Evolutionary conservation across 164 flowering plant species (phyloP).

Genomic region (Macadamia integrifolia): DNA sequence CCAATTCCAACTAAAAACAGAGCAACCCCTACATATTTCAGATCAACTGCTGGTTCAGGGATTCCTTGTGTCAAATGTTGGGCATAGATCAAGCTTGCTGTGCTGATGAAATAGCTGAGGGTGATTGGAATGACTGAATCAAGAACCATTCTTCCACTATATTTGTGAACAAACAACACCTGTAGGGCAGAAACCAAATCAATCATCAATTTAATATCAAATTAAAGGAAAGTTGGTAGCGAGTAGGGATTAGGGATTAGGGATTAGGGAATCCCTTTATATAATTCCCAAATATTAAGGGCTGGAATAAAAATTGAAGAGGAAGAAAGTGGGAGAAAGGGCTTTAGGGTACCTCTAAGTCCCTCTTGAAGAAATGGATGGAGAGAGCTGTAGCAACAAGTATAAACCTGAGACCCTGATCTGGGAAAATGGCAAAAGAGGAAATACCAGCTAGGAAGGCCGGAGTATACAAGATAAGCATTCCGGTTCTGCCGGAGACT

Average conservation of each 20-base stretch:
- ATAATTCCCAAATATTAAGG: constrained; percentile 5
- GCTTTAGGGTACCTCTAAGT: too few species aligned
- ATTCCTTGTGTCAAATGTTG: constrained; percentile 36
- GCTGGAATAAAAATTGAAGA: neutral
- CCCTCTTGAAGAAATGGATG: too few species aligned
- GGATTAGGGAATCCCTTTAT: too few species aligned
- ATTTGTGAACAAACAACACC: constrained; percentile 65
- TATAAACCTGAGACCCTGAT: too few species aligned
- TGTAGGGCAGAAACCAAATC: constrained; percentile 4
- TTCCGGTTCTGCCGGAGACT: constrained; percentile 29
- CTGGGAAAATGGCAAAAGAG: too few species aligned
- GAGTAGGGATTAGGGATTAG: too few species aligned
- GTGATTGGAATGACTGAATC: constrained; percentile 33
- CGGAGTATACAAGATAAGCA: constrained; percentile 36
- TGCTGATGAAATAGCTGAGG: constrained; percentile 29
- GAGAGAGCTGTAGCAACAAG: too few species aligned
- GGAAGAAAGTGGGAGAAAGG: too few species aligned
- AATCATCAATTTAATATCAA: too few species aligned
- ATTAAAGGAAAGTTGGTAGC: too few species aligned
- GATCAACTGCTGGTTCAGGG: constrained; percentile 39
- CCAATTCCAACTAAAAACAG: constrained; percentile 42
- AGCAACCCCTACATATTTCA: constrained; percentile 37
- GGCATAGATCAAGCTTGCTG: constrained; percentile 38
- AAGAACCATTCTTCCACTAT: constrained; percentile 49
- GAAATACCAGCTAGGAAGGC: constrained; percentile 26